These are phyloP conservation scores for Kurtzmaniella quercitrusa DNA, from an alignment of 1,139 yeast genomes.

Conservation along the genomic window DNA sequence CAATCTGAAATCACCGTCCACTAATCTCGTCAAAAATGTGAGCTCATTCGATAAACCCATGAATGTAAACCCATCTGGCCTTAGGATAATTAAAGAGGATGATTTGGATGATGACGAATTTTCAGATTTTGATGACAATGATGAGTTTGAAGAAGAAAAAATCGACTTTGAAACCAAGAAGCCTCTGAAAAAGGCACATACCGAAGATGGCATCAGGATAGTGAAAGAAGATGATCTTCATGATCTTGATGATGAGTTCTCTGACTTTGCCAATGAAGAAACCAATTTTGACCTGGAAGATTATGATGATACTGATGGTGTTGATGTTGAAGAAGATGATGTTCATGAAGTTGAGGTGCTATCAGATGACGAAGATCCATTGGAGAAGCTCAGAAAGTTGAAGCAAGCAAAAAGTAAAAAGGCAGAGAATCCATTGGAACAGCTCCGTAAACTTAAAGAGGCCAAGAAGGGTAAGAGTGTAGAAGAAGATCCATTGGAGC, in stretches of 20 bases:
- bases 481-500: conserved; percentile 22
- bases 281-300: conserved; percentile 9
- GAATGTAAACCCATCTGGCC: conserved; percentile 1
- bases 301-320: conserved; percentile 13
- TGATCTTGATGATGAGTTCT: conserved; percentile 4
- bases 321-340: conserved; percentile 13
- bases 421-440: no score
- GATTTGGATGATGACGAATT: conserved; percentile 22
- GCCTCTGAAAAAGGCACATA: conserved; percentile 8
- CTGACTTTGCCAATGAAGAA: conserved; percentile 11
- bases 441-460: no score
- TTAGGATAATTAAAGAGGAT: conserved; percentile 23
- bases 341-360: conserved; percentile 13
- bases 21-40: conserved; percentile 2
- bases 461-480: conserved; percentile 26
- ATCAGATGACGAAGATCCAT: conserved; percentile 23
- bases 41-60: no score
- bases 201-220: conserved; percentile 11
- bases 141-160: background rate
- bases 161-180: conserved; percentile 13
- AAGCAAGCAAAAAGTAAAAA: no score
- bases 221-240: conserved; percentile 24
- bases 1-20: conserved; percentile 1
- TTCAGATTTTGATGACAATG: conserved; percentile 8
- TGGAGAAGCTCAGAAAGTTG: conserved; percentile 41